Evolutionary conservation across 768 basidiomycete genomes (phyloP), one percentile per base, ranked within the genome.

Genomic region (Termitomyces heimii): DNA sequence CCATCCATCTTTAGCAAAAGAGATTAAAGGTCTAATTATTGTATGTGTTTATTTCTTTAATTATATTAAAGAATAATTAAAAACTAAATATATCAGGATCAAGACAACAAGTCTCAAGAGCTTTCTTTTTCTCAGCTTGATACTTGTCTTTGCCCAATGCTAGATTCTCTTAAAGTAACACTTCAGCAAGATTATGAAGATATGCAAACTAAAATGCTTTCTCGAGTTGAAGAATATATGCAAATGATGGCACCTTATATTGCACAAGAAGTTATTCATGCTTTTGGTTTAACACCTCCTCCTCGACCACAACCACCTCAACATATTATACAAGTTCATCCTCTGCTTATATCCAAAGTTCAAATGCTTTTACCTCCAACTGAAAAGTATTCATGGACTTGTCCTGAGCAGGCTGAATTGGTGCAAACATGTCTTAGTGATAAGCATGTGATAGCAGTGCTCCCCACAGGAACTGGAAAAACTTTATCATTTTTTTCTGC

Each of bases 351-450:
- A 5, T 5, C 6, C 1, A 4, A 18, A 18, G 29, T 56, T 13
- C 3, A 20, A 3, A 14, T 9, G 22, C 29, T 56, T 18, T 14
- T 56, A 12, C 55, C 55, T 16, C 8, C 29, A 14, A 18, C 20
- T 31, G 18, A 37, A 13, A 16, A 40, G n/a, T 24, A 28, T 24
- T 13, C 28, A 7, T 56, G 46, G 39, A 56, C 47, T 3, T 56
- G 55, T 20, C 55, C 48, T 5, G 48, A 56, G 31, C 48, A 51
- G 13, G 55, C 55, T 12, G 40, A 56, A 22, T 24, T 56, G 29
- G 47, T 56, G 18, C 55, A 56, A 42, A 12, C 31, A 6, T 56
- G 37, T 8, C 20, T 56, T 1, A 51, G 9, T 3, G 13, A 49
- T 24, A n/a, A 40, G 4, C 55, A 56, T 34, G 55, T 56, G 2